phyloP scores from a whole-genome alignment of 331 rosid genomes.

The Malus hybrid region DNA sequence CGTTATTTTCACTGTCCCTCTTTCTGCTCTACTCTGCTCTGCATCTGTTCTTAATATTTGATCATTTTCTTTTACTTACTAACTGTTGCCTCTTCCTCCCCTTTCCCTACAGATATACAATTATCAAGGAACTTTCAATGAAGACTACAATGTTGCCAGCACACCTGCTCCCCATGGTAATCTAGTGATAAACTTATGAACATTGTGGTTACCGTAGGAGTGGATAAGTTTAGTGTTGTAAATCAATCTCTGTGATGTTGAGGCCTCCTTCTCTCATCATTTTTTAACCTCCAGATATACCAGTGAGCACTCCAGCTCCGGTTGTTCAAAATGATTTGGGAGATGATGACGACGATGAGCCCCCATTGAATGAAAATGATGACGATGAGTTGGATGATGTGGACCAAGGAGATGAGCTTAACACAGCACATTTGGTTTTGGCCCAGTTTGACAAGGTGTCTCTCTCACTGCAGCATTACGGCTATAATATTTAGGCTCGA shows the following conservation, averaged over 20 bases:
- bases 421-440: slow-evolving; percentile 85
- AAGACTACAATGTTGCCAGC: slow-evolving; percentile 89
- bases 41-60: not conserved
- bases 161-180: slow-evolving; percentile 95
- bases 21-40: not conserved
- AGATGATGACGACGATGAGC: slow-evolving; percentile 79
- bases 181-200: slow-evolving; percentile 5
- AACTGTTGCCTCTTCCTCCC: not conserved
- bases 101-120: slow-evolving; percentile 62
- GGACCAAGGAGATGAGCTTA: slow-evolving; percentile 80
- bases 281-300: slow-evolving; percentile 24
- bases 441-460: slow-evolving; percentile 97
- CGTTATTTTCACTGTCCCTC: not conserved
- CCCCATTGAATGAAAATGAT: slow-evolving; percentile 89
- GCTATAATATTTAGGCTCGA: not conserved
- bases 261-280: not conserved
- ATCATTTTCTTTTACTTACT: not conserved
- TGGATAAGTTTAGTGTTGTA: not conserved
- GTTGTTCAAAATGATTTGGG: slow-evolving; percentile 37
- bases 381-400: slow-evolving; percentile 93
- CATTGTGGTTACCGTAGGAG: slow-evolving; percentile 6
- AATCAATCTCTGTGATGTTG: not conserved
- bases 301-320: slow-evolving; percentile 45
- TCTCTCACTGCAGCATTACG: not conserved
- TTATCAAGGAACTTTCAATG: slow-evolving; percentile 66